Base-by-base conservation (phyloP, 2,329 filamentous ascomycete species). In the Penicillium olsonii region DNA sequence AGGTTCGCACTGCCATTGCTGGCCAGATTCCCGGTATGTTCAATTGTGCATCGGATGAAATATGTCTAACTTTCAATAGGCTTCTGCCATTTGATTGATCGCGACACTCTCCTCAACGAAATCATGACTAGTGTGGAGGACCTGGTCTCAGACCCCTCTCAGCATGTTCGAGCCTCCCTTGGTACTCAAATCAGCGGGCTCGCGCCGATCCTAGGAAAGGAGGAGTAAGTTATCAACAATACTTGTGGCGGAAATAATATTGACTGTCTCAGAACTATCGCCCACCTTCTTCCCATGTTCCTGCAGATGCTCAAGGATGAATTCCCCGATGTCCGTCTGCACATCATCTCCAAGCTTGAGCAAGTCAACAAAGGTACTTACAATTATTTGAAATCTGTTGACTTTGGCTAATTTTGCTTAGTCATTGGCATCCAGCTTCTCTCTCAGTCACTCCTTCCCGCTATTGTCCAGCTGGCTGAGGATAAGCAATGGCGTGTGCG, bases 311-410 rank as follows among this genome's bases (percentile, higher is more conserved):
- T 99, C 64, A 99, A 97, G 81, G 94, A 99, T 66, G 94, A 99
- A 68, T 97, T 96, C 73, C 94, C 94, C 18, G 94, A 99, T 69
- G 94, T 99, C 43, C 88, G 94, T 55, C 84, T 99, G 52, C 95
- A 99, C 76, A 99, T 99, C 71, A 99, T 99, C 67, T 97, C 94
- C n/a, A 99, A 99, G 76, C 85, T 99, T 47, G 95, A 99, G 77
- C 84, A 95, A 56, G 94, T 99, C 57, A 99, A 99, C 76, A 90
- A 96, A 75, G 89, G 89, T 91, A 78, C 56, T 14, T 33, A 5
- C 5, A 17, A 7, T n/a, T 11, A 31, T 35, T 15, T n/a, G 11
- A 15, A 14, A 7, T 11, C 12, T 4, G 8, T n/a, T 4, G 22
- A 15, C 14, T 11, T 22, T 27, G 27, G 33, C 38, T 46, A 22